These are phyloP conservation scores for Zymoseptoria pseudotritici DNA, from an alignment of 2,329 filamentous ascomycete genomes.

Conservation along the genomic window DNA sequence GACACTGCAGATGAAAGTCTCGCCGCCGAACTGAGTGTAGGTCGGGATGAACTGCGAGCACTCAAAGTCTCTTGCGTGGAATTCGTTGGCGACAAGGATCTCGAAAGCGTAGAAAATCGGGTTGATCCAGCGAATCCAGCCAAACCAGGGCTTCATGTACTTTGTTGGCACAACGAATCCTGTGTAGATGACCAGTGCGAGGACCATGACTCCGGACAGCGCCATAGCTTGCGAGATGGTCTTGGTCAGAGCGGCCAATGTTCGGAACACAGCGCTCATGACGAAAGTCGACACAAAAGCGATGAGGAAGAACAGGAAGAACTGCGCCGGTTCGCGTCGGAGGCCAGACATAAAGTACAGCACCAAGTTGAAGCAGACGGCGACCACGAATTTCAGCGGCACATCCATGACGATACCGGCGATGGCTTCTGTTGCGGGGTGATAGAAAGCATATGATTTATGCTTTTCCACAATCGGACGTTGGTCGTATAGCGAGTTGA, in stretches of 20 bases:
- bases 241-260: constrained; percentile 51
- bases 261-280: constrained; percentile 52
- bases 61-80: constrained; percentile 31
- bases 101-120: constrained; percentile 61
- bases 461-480: constrained; percentile 44
- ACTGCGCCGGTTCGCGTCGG: constrained; percentile 33
- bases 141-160: constrained; percentile 52
- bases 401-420: constrained; percentile 50
- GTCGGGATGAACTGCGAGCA: constrained; percentile 34
- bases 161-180: constrained; percentile 32
- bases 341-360: constrained; percentile 52
- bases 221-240: constrained; percentile 58
- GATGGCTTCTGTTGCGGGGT: constrained; percentile 41
- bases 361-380: constrained; percentile 47
- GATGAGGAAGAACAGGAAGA: constrained; percentile 59
- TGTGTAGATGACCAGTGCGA: constrained; percentile 58
- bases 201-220: constrained; percentile 45
- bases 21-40: constrained; percentile 27
- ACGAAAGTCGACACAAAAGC: constrained; percentile 51
- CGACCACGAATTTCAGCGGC: constrained; percentile 50
- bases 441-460: constrained; percentile 36
- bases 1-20: constrained; percentile 32
- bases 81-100: constrained; percentile 49
- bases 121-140: constrained; percentile 37
- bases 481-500: constrained; percentile 54